Percentiles rank a stretch among this genome's conserved stretches.
These are phyloP conservation scores for Linnemannia hyalina DNA, from an alignment of 192 early-diverging fungal species.

Conservation along the genomic window DNA sequence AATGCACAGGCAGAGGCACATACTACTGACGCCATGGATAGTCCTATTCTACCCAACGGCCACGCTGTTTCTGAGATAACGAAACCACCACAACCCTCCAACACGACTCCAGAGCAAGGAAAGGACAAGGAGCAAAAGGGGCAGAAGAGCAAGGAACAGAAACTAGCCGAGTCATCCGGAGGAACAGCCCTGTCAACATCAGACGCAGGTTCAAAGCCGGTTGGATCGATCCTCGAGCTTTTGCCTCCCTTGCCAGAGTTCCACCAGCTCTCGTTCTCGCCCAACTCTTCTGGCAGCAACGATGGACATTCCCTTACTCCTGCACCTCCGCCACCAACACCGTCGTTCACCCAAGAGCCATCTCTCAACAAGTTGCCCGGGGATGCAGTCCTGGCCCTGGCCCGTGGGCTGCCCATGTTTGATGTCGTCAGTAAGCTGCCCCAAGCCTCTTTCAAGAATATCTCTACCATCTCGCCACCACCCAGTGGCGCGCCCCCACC, in stretches of 20 bases:
- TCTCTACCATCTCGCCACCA: constrained; percentile 50
- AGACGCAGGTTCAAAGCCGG: neutral
- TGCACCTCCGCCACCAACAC: neutral
- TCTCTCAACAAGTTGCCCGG: constrained; percentile 32
- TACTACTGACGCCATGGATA: neutral
- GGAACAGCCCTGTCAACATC: neutral
- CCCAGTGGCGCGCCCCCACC: constrained; percentile 44
- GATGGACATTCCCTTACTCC: neutral
- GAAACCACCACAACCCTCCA: neutral
- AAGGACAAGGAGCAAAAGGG: constrained; percentile 9
- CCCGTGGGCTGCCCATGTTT: constrained; percentile 30
- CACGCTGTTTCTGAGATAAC: neutral
- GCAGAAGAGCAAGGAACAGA: constrained; percentile 5
- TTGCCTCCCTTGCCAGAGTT: constrained; percentile 25
- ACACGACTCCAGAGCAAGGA: neutral
- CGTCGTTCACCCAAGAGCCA: constrained; percentile 1
- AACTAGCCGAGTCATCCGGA: neutral
- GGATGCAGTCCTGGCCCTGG: constrained; percentile 21
- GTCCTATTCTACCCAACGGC: constrained; percentile 19
- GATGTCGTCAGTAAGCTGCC: constrained; percentile 42
- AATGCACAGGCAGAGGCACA: neutral
- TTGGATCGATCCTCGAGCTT: neutral
- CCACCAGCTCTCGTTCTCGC: constrained; percentile 8
- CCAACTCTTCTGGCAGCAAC: constrained; percentile 7
- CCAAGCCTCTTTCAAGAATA: constrained; percentile 24